Evolutionary conservation across 1,284 basidiomycete genomes (phyloP).

Genomic region (Fomitiporia mediterranea): DNA sequence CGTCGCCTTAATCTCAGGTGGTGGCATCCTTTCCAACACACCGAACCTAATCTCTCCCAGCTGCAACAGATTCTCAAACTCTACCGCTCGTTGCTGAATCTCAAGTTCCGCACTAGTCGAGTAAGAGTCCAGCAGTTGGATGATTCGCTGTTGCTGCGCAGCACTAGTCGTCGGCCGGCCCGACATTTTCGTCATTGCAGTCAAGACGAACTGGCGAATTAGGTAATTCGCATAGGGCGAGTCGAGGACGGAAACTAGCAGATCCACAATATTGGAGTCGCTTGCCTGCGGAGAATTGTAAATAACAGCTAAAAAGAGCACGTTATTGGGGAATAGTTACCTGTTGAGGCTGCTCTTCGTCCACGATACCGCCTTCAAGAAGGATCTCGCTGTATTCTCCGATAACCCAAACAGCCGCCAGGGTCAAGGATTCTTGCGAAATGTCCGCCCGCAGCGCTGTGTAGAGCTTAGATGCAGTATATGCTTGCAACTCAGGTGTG

Average conservation of each 20-base stretch:
- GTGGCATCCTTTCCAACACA: constrained; percentile 97
- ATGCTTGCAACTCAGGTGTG: constrained; percentile 95
- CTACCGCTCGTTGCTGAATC: constrained; percentile 93
- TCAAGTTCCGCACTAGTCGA: constrained; percentile 89
- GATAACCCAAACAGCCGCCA: constrained; percentile 93
- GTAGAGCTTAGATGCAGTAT: constrained; percentile 92
- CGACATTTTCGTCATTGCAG: constrained; percentile 87
- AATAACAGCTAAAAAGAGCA: not conserved
- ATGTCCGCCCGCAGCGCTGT: constrained; percentile 86
- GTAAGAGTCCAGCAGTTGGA: constrained; percentile 70
- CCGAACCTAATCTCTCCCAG: constrained; percentile 78
- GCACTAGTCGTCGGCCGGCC: constrained; percentile 64
- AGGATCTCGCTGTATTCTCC: constrained; percentile 96
- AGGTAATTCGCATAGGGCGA: constrained; percentile 94
- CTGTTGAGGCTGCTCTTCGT: constrained; percentile 76
- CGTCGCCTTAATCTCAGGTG: constrained; percentile 92
- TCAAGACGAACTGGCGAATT: constrained; percentile 89
- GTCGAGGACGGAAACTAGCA: constrained; percentile 83
- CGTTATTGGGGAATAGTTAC: constrained; percentile 36
- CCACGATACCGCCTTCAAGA: constrained; percentile 84
- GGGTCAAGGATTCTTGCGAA: constrained; percentile 92
- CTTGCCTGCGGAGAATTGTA: constrained; percentile 51
- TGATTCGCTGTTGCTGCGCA: constrained; percentile 74
- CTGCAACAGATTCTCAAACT: constrained; percentile 83
- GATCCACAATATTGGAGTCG: constrained; percentile 82